Evolutionary conservation across 164 flowering plant species (phyloP).

Genomic region (Houttuynia cordata): DNA sequence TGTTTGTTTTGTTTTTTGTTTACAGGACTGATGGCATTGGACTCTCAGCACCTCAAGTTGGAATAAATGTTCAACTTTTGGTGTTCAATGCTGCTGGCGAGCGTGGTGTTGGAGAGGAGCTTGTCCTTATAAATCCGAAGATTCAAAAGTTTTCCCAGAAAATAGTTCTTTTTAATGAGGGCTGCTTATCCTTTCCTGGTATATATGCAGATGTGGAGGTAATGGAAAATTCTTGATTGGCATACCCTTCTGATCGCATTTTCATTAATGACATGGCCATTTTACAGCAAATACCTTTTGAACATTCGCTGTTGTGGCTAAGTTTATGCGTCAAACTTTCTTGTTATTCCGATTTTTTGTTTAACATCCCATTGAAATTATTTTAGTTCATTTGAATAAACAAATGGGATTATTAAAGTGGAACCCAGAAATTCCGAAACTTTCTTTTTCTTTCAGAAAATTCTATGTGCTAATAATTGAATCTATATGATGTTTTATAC

Average conservation of each 20-base stretch:
- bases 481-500: not conserved
- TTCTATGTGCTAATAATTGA: too few species aligned
- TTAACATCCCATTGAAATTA: too few species aligned
- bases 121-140: slow-evolving; percentile 85
- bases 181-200: slow-evolving; percentile 91
- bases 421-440: too few species aligned
- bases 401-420: too few species aligned
- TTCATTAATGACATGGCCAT: not conserved
- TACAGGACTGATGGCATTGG: slow-evolving; percentile 97
- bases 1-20: slow-evolving; percentile 34
- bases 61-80: slow-evolving; percentile 87
- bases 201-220: slow-evolving; percentile 92
- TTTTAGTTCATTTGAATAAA: too few species aligned
- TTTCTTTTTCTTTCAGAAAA: too few species aligned
- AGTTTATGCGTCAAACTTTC: too few species aligned
- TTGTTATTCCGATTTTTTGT: too few species aligned
- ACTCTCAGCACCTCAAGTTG: slow-evolving; percentile 99
- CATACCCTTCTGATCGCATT: not conserved
- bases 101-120: slow-evolving; percentile 86
- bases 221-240: not conserved
- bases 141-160: slow-evolving; percentile 54
- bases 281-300: too few species aligned
- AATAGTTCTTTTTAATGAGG: slow-evolving; percentile 56
- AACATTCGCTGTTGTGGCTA: too few species aligned
- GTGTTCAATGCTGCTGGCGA: slow-evolving; percentile 88